A percentile compares a stretch with the other conserved stretches of the same genome.
Evolutionary conservation across 2,329 filamentous ascomycete genomes (phyloP).

Genomic region (Thielaviopsis populi): DNA sequence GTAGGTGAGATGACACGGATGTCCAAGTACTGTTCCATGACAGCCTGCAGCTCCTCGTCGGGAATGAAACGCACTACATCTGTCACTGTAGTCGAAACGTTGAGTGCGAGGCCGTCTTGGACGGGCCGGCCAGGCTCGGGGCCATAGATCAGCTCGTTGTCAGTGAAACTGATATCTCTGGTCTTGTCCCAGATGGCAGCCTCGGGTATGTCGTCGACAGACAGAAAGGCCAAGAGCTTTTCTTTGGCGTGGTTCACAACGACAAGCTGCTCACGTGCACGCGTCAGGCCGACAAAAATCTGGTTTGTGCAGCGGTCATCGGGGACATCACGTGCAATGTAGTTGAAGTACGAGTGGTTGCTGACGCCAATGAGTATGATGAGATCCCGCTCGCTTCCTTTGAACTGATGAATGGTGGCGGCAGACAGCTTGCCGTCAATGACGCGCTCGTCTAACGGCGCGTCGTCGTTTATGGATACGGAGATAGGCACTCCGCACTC

Average conservation of each 20-base stretch:
- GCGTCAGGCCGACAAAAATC: slow-evolving; percentile 23
- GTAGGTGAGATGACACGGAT: slow-evolving; percentile 14
- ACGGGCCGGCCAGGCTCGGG: slow-evolving; percentile 1
- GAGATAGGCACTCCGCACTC: slow-evolving; percentile 19
- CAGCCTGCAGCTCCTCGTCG: slow-evolving; percentile 19
- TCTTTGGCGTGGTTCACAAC: slow-evolving; percentile 19
- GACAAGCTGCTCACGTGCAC: slow-evolving; percentile 22
- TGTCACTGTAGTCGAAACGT: slow-evolving; percentile 12
- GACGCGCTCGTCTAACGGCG: slow-evolving; percentile 20
- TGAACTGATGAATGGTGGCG: slow-evolving; percentile 25
- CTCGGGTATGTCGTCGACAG: slow-evolving; percentile 1
- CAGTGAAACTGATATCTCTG: background rate
- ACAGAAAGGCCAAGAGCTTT: slow-evolving; percentile 21
- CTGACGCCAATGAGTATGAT: slow-evolving; percentile 21
- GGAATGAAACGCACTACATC: slow-evolving; percentile 21
- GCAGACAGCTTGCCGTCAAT: slow-evolving; percentile 22
- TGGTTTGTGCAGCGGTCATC: slow-evolving; percentile 23
- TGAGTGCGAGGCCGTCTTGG: background rate
- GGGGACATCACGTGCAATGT: slow-evolving; percentile 20
- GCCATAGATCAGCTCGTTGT: slow-evolving; percentile 4
- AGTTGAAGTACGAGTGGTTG: slow-evolving; percentile 21
- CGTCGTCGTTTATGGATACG: slow-evolving; percentile 20
- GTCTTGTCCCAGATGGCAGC: slow-evolving; percentile 10
- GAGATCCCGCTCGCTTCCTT: slow-evolving; percentile 23
- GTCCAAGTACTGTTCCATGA: slow-evolving; percentile 18